Percentiles rank a stretch among this genome's conserved stretches.
phyloP scores from a whole-genome alignment of 768 basidiomycete genomes.

The Tremella fuciformis region DNA sequence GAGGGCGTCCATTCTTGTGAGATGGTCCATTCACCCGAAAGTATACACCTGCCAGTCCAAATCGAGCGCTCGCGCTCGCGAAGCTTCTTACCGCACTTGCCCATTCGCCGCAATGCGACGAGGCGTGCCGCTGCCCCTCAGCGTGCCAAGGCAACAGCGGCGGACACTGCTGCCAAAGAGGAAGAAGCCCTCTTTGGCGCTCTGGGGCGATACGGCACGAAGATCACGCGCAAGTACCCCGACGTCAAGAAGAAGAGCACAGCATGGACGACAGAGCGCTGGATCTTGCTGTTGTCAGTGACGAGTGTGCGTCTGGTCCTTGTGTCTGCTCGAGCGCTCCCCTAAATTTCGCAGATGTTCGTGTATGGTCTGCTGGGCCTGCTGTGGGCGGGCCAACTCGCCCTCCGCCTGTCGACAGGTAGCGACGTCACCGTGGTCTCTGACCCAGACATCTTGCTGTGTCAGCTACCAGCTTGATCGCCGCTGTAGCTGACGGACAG shows the following conservation, averaged over 20 bases:
- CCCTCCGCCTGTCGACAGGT: slow-evolving; percentile 57
- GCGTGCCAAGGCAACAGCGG: too few species aligned
- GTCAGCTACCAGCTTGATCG: slow-evolving; percentile 30
- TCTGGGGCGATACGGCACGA: background rate
- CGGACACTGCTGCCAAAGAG: background rate
- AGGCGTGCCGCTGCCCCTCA: too few species aligned
- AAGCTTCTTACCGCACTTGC: too few species aligned
- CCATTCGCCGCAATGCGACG: too few species aligned
- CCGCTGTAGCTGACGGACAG: slow-evolving; percentile 19
- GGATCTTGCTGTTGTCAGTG: slow-evolving; percentile 62
- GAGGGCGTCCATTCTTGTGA: too few species aligned
- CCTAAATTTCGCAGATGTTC: slow-evolving; percentile 51
- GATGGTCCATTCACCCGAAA: too few species aligned
- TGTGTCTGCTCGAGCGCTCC: background rate
- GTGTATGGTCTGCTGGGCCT: slow-evolving; percentile 60
- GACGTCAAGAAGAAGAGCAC: slow-evolving; percentile 49
- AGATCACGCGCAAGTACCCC: slow-evolving; percentile 21
- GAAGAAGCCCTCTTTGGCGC: background rate
- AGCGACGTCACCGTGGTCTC: slow-evolving; percentile 66
- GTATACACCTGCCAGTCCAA: too few species aligned
- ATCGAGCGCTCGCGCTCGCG: too few species aligned
- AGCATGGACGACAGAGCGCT: slow-evolving; percentile 66
- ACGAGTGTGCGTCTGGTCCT: slow-evolving; percentile 52
- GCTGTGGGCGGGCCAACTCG: slow-evolving; percentile 59
- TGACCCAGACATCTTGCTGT: slow-evolving; percentile 54